phyloP scores from a whole-genome alignment of 768 basidiomycete genomes.

The Butyriboletus loyo region DNA sequence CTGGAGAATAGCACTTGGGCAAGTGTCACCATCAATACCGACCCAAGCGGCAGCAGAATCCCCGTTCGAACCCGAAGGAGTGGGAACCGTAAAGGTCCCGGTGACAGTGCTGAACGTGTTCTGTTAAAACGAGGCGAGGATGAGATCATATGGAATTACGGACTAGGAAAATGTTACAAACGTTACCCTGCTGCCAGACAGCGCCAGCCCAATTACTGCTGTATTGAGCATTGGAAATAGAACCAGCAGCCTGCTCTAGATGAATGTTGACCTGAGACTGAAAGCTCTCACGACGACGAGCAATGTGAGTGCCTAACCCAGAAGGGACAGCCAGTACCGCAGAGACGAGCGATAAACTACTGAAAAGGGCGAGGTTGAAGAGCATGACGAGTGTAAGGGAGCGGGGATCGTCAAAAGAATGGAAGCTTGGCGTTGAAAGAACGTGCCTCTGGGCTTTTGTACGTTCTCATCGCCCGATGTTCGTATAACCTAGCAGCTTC shows the following conservation, averaged over 20 bases:
- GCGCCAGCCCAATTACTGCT: conserved; percentile 11
- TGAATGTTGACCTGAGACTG: background rate
- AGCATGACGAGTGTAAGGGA: background rate
- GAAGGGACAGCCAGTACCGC: background rate
- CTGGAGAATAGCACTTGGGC: background rate
- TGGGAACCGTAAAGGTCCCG: conserved; percentile 8
- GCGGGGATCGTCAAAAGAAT: background rate
- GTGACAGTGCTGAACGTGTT: conserved; percentile 6
- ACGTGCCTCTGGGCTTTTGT: background rate
- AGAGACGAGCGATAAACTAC: background rate
- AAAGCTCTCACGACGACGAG: background rate
- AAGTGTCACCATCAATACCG: conserved; percentile 10
- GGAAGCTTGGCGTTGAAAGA: background rate
- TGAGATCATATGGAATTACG: background rate
- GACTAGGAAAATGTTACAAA: background rate
- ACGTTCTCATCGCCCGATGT: background rate
- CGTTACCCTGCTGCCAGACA: background rate
- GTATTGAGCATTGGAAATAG: background rate
- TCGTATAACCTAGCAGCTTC: background rate
- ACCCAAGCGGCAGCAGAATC: conserved; percentile 8
- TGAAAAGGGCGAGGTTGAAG: background rate
- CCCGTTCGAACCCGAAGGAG: background rate
- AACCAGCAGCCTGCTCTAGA: background rate
- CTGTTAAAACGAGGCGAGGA: background rate
- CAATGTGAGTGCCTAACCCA: background rate